A percentile compares a stretch with the other conserved stretches of the same genome.
Evolutionary conservation across 1,139 yeast genomes (phyloP).

Genomic region (Suhomyces bokatorum): DNA sequence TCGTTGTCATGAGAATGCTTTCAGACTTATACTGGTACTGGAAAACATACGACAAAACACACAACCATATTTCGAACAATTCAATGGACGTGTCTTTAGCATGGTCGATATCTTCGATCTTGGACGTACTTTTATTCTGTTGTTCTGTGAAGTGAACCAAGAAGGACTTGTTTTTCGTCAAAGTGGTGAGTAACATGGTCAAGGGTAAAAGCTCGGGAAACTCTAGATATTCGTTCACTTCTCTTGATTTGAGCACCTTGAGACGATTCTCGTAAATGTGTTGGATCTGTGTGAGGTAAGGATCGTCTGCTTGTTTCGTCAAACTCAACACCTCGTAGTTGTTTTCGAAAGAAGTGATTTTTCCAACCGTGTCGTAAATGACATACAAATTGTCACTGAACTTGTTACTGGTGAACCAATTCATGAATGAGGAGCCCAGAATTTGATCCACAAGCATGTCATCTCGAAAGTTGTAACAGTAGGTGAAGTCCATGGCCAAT

Average conservation of each 20-base stretch:
- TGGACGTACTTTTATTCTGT: conserved; percentile 12
- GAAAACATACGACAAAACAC: conserved; percentile 37
- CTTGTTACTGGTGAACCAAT: conserved; percentile 41
- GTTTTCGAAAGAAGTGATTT: conserved; percentile 21
- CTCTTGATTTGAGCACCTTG: conserved; percentile 12
- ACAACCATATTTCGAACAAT: conserved; percentile 37
- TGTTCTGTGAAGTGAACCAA: conserved; percentile 22
- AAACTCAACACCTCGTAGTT: conserved; percentile 15
- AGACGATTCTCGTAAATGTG: conserved; percentile 19
- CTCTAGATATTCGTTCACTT: conserved; percentile 16
- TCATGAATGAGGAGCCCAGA: conserved; percentile 37
- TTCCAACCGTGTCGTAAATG: conserved; percentile 22
- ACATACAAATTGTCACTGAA: conserved; percentile 29
- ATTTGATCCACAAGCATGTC: conserved; percentile 33
- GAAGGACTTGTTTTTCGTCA: conserved; percentile 25
- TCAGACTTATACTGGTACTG: conserved; percentile 37
- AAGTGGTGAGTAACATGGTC: conserved; percentile 22
- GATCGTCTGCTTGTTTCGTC: conserved; percentile 15
- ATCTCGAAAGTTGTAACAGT: conserved; percentile 30
- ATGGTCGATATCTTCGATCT: conserved; percentile 20
- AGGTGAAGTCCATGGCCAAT: conserved; percentile 31
- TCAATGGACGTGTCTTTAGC: conserved; percentile 23
- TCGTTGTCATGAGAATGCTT: conserved; percentile 24
- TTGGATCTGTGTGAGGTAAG: conserved; percentile 24
- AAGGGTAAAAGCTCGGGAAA: conserved; percentile 29